Conservation (phyloP, 495 filamentous ascomycete genomes). For the Penicillium bialowiezense region DNA sequence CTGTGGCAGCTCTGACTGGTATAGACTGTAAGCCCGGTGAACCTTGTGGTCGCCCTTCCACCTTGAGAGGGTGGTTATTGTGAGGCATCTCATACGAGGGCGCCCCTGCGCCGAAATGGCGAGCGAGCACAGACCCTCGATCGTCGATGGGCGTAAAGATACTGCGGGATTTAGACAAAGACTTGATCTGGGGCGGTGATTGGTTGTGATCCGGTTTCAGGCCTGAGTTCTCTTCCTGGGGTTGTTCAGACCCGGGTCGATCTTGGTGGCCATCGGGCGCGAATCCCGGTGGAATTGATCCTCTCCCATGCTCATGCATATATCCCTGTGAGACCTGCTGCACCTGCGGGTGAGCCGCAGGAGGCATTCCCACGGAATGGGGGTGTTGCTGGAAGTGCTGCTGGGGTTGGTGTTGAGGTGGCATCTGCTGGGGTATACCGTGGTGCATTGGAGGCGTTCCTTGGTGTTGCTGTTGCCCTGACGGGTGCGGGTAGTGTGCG, state of each 20-base stretch:
- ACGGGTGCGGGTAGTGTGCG: constrained; percentile 45
- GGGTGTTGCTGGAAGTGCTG: constrained; percentile 44
- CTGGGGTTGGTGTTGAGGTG: constrained; percentile 30
- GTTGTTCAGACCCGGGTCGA: constrained; percentile 37
- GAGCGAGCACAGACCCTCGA: constrained; percentile 79
- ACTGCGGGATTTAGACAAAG: constrained; percentile 79
- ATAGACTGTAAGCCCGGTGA: constrained; percentile 44
- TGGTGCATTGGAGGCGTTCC: constrained; percentile 16
- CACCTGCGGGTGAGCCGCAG: constrained; percentile 51
- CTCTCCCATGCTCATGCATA: constrained; percentile 62
- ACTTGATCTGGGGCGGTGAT: constrained; percentile 59
- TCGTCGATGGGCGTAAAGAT: constrained; percentile 98
- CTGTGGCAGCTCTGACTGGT: constrained; percentile 30
- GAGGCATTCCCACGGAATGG: constrained; percentile 28
- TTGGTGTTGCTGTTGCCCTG: constrained; percentile 30
- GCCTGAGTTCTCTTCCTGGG: constrained; percentile 40
- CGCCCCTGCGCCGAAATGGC: constrained; percentile 68
- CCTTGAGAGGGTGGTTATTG: constrained; percentile 36
- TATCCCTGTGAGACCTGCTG: constrained; percentile 65
- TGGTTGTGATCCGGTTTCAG: constrained; percentile 46
- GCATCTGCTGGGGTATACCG: constrained; percentile 23
- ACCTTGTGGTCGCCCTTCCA: constrained; percentile 44
- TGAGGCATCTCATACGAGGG: constrained; percentile 45
- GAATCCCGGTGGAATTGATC: constrained; percentile 50
- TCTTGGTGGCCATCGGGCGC: constrained; percentile 43